Base-by-base conservation (phyloP, 108 stramenopile species). In the Poteriospumella lacustris region DNA sequence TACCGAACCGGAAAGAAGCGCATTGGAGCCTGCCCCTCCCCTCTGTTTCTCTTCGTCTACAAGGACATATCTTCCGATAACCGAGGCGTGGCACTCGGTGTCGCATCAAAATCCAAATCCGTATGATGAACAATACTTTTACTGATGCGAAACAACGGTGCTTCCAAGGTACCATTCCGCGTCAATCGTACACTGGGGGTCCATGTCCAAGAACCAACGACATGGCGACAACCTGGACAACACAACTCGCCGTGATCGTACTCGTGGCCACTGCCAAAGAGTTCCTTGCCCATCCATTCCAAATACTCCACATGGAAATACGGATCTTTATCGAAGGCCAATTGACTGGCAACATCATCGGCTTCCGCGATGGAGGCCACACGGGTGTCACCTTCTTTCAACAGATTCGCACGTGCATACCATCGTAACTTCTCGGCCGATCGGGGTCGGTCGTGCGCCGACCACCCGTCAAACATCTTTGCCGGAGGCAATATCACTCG, bases 341-440 rank as follows among this genome's bases (percentile, higher is more conserved):
- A 56, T 12, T 5, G 9, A 12, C 43, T 73, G 5, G 70, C 70
- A 3, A 52, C 70, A 56, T 73, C 70, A 38, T 73, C 70, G 12
- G 9, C 19, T 19, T 73, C 44, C 3, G 70, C 43, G 9, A 73
- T 5, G 26, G 26, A 5, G 38, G 70, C 70, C 12, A 73, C 70
- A 5, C 36, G 26, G 33, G 9, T 9, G 36, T 73, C 44, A 19
- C 70, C 70, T 38, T 56, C n/a, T 26, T 42, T 5, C 33, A 73
- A 56, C 5, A 73, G 31, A 24, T 38, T 44, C 19, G 36, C 41
- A 33, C 70, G 5, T 42, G 43, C 70, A 5, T 33, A 56, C 70
- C 70, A 73, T 73, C 70, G 3, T 56, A 24, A 28, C 33, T 73
- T 73, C 33, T 73, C 70, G 5, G 70, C 70, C 31, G 70, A 73